Evolutionary conservation across 768 basidiomycete genomes (phyloP), one percentile per base, ranked within the genome.

Genomic region (Mycena leptocephala): DNA sequence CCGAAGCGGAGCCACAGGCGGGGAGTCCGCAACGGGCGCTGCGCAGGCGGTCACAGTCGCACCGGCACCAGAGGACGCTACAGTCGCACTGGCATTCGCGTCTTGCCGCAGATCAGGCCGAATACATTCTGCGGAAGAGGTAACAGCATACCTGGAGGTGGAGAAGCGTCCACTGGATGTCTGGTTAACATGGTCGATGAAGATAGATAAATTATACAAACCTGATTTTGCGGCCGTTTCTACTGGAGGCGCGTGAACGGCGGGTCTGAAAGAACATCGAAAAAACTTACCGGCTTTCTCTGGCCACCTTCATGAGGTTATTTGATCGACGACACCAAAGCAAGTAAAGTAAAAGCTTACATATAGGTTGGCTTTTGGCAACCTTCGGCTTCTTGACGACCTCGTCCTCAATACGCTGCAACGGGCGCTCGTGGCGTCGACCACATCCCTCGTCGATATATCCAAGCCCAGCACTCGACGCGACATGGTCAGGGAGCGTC

Each of bases 401-500:
- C 1, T 33, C 28, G 59, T 53, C 66, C 41, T 61, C 14, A 5
- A 74, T n/a, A 1, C 72, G 72, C 2, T 48, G 59, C 59, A 20
- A 22, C 8, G 48, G 11, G 11, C 20, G n/a, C 13, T n/a, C 39
- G 14, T 75, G 74, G 6, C 5, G 3, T 0, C 24, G 5, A 3
- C 32, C 53, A 24, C 74, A 75, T 5, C 32, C 74, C 39, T 55
- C 51, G 33, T 75, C 74, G 39, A 75, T 48, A 20, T 48, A 48
- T 0, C 68, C 68, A 0, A 70, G 39, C 7, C 3, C 22, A n/a
- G 73, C 32, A 5, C 32, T 33, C 14, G 59, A 30, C 11, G 46
- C 1, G 13, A 63, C 7, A 24, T 74, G 66, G 24, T n/a, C 64
- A 5, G 79, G 78, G 13, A 80, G 70, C 63, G 68, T 75, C 55